These are phyloP conservation scores for Calonectria pseudoreteaudii DNA, from an alignment of 2,329 filamentous ascomycete genomes.

Conservation along the genomic window DNA sequence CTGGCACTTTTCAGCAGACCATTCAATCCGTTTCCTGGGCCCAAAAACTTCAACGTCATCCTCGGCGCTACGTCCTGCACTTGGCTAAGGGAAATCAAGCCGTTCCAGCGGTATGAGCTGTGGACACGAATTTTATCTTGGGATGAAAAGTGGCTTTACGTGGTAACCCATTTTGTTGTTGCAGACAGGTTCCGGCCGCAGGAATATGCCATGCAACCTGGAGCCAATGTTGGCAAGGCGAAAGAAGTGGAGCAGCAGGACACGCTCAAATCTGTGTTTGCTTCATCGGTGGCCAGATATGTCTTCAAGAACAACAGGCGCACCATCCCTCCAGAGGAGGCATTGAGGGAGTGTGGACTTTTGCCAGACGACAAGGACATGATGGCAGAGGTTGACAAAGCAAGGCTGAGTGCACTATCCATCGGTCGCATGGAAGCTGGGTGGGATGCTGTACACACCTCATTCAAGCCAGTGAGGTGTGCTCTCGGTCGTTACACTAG, in stretches of 20 bases:
- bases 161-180: conserved; percentile 30
- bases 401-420: background rate
- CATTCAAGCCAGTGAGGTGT: background rate
- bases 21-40: conserved; percentile 21
- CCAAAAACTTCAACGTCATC: conserved; percentile 12
- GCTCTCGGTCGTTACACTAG: background rate
- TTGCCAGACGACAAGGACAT: conserved; percentile 4
- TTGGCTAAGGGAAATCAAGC: conserved; percentile 29
- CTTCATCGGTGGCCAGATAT: conserved; percentile 13
- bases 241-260: background rate
- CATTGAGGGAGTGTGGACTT: background rate
- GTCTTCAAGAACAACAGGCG: conserved; percentile 18
- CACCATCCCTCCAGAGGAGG: conserved; percentile 10
- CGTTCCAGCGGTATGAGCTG: conserved; percentile 28
- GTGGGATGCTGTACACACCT: conserved; percentile 14
- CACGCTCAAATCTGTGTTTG: background rate
- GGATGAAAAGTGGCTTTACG: conserved; percentile 34
- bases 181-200: conserved; percentile 11
- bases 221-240: background rate
- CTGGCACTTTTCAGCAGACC: conserved; percentile 15
- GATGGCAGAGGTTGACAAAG: background rate
- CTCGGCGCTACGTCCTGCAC: conserved; percentile 23
- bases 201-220: conserved; percentile 23
- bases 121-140: conserved; percentile 29
- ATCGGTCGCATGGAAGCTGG: conserved; percentile 7